Evolutionary conservation across 257 asterid species (phyloP), one percentile per base, ranked within the genome.

Genomic region (Solanum paucissectum): DNA sequence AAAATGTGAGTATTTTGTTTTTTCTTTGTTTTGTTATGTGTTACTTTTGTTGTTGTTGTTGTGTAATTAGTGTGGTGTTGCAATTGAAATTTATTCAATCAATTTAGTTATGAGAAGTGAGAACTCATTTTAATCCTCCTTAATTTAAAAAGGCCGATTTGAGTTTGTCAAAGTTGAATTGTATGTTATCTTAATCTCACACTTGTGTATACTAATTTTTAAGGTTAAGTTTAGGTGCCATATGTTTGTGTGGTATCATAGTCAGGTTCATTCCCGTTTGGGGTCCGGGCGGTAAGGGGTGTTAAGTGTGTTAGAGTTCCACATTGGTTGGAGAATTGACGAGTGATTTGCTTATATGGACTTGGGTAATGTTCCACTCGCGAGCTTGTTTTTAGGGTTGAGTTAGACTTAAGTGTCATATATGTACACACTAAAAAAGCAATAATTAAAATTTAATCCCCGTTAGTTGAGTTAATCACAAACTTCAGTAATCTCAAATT

Each of bases 1-100:
- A 89, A 87, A 86, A 21, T 62, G 90, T 91, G 86, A 33, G 89
- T 60, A 29, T 32, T 5, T 60, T 55, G 1, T 29, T 29, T 72
- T 52, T 44, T 25, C 18, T 34, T 72, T 9, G 6, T 37, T 40
- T 10, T 33, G 74, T 34, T 84, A 84, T 55, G 36, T 13, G 42
- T 58, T 62, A 29, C 72, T 3, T 14, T 34, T 83, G 34, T 64
- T 64, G 72, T 62, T 60, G 71, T 13, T 46, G 60, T 49, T 34
- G 40, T 32, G 46, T 55, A 23, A 33, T 34, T 62, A 21, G 14
- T 12, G 34, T 20, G 49, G 46, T 37, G 27, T n/a, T 20, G 42
- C 12, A 52, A 29, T 66, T 60, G 58, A n/a, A n/a, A 12, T 64
- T 32, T n/a, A 23, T 1, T 58, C 14, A 85, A 29, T 38, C 64